These are phyloP conservation scores for Stephanodiscus minutulus DNA, from an alignment of 108 stramenopile genomes.

Conservation along the genomic window DNA sequence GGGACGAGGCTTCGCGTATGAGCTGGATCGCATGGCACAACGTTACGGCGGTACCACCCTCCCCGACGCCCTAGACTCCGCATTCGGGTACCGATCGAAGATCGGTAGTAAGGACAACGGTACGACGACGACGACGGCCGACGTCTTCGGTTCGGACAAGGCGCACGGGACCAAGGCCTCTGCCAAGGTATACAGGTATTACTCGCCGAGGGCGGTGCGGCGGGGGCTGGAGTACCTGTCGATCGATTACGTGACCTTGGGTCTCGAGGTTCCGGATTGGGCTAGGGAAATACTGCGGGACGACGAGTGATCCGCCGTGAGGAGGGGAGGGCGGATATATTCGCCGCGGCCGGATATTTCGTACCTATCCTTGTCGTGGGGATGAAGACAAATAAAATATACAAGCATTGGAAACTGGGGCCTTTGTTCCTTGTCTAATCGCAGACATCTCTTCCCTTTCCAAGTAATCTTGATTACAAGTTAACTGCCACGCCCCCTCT, in stretches of 20 bases:
- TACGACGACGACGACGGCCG: neutral
- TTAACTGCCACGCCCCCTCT: too few relatives aligned
- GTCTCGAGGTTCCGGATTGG: constrained; percentile 59
- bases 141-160: constrained; percentile 26
- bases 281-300: constrained; percentile 55
- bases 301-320: constrained; percentile 9
- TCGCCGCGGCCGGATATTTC: too few relatives aligned
- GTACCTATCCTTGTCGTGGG: too few relatives aligned
- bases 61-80: constrained; percentile 15
- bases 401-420: too few relatives aligned
- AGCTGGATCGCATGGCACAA: constrained; percentile 44
- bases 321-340: too few relatives aligned
- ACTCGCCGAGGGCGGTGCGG: constrained; percentile 56
- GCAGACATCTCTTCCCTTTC: too few relatives aligned
- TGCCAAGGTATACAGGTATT: constrained; percentile 46
- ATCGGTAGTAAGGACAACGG: too few relatives aligned
- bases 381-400: too few relatives aligned
- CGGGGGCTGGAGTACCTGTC: constrained; percentile 62
- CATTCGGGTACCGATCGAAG: constrained; percentile 33
- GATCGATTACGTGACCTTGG: constrained; percentile 60
- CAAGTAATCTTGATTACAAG: too few relatives aligned
- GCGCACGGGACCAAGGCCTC: constrained; percentile 30
- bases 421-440: too few relatives aligned
- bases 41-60: constrained; percentile 21
- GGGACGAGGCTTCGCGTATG: constrained; percentile 41